These are phyloP conservation scores for Fusarium goolgardi DNA, from an alignment of 2,329 filamentous ascomycete species.

Conservation along the genomic window DNA sequence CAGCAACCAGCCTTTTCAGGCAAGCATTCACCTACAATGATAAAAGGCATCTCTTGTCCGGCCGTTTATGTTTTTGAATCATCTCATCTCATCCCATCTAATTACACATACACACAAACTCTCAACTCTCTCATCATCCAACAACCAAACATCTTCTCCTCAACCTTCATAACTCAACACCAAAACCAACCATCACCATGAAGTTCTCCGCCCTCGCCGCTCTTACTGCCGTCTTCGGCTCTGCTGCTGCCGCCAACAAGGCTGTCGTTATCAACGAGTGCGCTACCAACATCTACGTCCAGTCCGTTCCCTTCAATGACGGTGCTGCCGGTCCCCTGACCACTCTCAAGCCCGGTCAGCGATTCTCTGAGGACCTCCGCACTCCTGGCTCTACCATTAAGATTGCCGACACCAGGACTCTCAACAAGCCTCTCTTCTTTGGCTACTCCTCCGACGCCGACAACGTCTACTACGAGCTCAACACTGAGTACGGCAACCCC, in stretches of 20 bases:
- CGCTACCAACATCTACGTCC: conserved; percentile 50
- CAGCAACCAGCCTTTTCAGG: neutral
- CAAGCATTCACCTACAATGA: neutral
- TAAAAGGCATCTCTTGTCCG: conserved; percentile 23
- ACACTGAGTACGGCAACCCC: conserved; percentile 55
- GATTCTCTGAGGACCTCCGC: conserved; percentile 53
- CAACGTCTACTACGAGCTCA: conserved; percentile 57
- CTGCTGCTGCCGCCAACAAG: conserved; percentile 49
- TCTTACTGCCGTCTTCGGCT: conserved; percentile 49
- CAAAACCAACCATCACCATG: conserved; percentile 42
- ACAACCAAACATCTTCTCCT: neutral
- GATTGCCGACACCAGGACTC: conserved; percentile 54
- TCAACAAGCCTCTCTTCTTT: conserved; percentile 55
- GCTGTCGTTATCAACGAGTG: conserved; percentile 55
- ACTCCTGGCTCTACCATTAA: conserved; percentile 56
- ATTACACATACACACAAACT: neutral
- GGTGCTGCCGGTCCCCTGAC: conserved; percentile 50
- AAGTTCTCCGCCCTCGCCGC: conserved; percentile 46
- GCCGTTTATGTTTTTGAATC: neutral
- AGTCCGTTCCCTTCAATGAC: conserved; percentile 53
- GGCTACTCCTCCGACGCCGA: conserved; percentile 56
- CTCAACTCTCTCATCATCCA: neutral
- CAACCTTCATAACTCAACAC: neutral
- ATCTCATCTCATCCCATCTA: conserved; percentile 3
- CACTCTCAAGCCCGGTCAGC: conserved; percentile 50